Base-by-base conservation (phyloP, 2,329 filamentous ascomycete genomes). In the Penicillium rolfsii region DNA sequence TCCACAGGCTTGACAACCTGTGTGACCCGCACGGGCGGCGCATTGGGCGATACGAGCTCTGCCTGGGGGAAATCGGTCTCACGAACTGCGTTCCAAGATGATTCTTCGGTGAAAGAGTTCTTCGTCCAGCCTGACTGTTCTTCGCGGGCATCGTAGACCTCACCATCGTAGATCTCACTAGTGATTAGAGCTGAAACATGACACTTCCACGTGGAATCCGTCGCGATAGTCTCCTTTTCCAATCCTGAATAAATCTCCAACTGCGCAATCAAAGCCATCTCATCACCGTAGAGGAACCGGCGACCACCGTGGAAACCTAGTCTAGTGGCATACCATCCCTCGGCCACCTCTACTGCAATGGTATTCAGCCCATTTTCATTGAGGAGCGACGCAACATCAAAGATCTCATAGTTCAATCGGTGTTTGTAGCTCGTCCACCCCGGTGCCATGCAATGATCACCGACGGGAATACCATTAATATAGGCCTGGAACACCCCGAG, bases 321-420 rank as follows among this genome's bases (percentile, higher is more conserved):
- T 2, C 74, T 72, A 4, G 71, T 72, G 2, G 69, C 67, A 63
- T 76, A 84, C 83, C 83, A 85, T 1, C 84, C 83, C 63, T 84
- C 82, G 2, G 74, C 82, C 24, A 84, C 74, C 14, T 77, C 74
- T 3, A 78, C 73, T 0, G 74, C 78, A 36, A 84, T 70, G 0
- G 70, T 71, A 64, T 84, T 84, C 4, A 67, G 0, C 65, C 46
- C 5, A 5, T 16, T 3, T 56, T 59, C 1, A 85, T 58, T 38
- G 22, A 53, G 50, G 0, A 82, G 72, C 0, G 73, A 61, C 0
- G 78, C 79, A 1, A 86, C 80, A 61, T 87, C 82, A 57, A 82
- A 84, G 0, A 80, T 82, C 58, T 86, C 79, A 61, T 86, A 87
- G 1, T 41, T 45, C 24, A 56, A 19, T 24, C 53, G 53, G 26